Conservation (phyloP, 371 early-diverging fungal genomes). For the Zopfochytrium polystomum region DNA sequence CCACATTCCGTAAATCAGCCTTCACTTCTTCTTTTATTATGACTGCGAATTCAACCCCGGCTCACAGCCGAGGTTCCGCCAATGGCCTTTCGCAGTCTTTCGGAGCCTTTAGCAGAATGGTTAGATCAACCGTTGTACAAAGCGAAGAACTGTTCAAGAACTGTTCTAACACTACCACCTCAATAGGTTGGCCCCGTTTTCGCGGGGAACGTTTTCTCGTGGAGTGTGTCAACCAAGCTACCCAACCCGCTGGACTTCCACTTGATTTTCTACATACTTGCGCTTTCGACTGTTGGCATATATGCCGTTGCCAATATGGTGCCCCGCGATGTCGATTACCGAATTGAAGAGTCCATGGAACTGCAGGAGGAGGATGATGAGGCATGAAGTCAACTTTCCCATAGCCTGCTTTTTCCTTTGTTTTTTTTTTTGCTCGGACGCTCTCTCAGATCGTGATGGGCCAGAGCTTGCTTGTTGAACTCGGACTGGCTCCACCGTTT, state of each 20-base stretch:
- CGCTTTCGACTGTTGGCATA: neutral
- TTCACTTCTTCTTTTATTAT: conserved; percentile 33
- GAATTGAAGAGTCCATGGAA: too few species aligned
- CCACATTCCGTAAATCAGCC: conserved; percentile 2
- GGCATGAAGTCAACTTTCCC: too few species aligned
- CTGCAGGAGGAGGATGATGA: too few species aligned
- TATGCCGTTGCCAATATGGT: too few species aligned
- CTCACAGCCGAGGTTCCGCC: conserved; percentile 17
- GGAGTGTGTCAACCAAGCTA: conserved; percentile 16
- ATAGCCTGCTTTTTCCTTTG: too few species aligned
- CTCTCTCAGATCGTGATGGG: too few species aligned
- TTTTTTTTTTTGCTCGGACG: too few species aligned
- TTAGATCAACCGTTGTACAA: conserved; percentile 4
- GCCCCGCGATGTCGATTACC: too few species aligned
- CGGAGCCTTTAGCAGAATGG: conserved; percentile 23
- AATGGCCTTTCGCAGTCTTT: conserved; percentile 27
- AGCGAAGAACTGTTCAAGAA: neutral
- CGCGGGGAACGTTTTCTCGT: conserved; percentile 26
- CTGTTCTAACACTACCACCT: too few species aligned
- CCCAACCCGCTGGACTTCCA: conserved; percentile 29
- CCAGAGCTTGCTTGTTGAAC: too few species aligned
- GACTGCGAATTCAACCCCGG: conserved; percentile 20
- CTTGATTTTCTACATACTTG: conserved; percentile 22
- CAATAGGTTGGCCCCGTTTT: conserved; percentile 18
- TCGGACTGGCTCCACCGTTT: too few species aligned